These are phyloP conservation scores for Asterochloris erici DNA, from an alignment of 139 green algal genomes.

Conservation along the genomic window DNA sequence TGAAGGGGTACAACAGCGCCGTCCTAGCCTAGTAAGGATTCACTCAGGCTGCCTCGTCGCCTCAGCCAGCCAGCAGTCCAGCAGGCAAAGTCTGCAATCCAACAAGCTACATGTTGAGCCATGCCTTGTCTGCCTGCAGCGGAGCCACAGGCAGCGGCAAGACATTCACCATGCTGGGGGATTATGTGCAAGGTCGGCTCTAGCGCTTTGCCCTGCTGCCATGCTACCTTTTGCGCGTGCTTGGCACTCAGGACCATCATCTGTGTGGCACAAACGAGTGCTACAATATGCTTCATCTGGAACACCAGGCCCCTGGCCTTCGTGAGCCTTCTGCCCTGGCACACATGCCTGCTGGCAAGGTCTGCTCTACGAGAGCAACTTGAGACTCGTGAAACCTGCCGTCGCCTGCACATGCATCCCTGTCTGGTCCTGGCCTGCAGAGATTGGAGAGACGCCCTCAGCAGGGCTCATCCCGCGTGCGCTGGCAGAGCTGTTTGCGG, in stretches of 20 bases:
- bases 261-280: no score
- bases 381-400: not conserved
- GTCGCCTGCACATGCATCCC: not conserved
- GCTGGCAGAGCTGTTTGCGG: constrained; percentile 49
- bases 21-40: constrained; percentile 49
- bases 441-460: no score
- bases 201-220: no score
- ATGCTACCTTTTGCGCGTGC: no score
- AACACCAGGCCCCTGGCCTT: not conserved
- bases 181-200: constrained; percentile 20
- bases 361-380: no score
- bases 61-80: not conserved
- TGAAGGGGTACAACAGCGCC: constrained; percentile 50
- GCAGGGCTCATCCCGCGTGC: constrained; percentile 57
- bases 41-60: not conserved
- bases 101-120: not conserved
- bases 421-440: no score
- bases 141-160: constrained; percentile 64
- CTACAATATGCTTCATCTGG: not conserved
- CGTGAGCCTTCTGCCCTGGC: not conserved
- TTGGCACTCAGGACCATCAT: no score
- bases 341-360: not conserved
- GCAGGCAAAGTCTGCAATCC: not conserved
- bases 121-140: constrained; percentile 22
- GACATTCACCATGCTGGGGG: constrained; percentile 60